phyloP scores from a whole-genome alignment of 2,329 filamentous ascomycete genomes.

The Ophiocordyceps camponoti-leonardi region DNA sequence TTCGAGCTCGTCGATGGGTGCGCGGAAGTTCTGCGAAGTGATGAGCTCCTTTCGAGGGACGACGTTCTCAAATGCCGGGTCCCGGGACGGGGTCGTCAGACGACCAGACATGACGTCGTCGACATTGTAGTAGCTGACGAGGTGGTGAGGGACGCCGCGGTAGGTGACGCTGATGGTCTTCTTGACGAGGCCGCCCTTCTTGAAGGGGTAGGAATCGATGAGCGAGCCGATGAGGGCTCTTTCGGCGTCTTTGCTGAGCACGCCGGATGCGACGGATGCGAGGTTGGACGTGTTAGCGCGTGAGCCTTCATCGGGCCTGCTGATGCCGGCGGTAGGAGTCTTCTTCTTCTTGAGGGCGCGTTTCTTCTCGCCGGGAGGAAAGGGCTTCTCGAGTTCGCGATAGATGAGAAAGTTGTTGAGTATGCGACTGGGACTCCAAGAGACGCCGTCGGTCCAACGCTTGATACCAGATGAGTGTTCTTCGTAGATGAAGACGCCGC shows the following conservation, averaged over 20 bases:
- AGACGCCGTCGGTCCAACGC: conserved; percentile 81
- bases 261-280: conserved; percentile 1
- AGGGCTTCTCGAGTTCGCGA: conserved; percentile 61
- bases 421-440: conserved; percentile 81
- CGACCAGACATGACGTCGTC: conserved; percentile 54
- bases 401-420: conserved; percentile 76
- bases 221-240: conserved; percentile 56
- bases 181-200: conserved; percentile 67
- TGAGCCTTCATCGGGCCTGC: conserved; percentile 14
- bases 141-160: conserved; percentile 59
- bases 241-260: conserved; percentile 13
- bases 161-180: conserved; percentile 78
- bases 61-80: conserved; percentile 20
- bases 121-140: conserved; percentile 78
- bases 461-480: conserved; percentile 84
- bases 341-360: conserved; percentile 57
- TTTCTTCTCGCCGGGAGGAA: conserved; percentile 73
- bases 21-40: conserved; percentile 47
- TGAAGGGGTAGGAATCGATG: conserved; percentile 82
- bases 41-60: conserved; percentile 40
- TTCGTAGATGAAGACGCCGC: conserved; percentile 82
- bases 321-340: conserved; percentile 15
- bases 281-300: conserved; percentile 7
- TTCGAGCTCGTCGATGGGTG: conserved; percentile 45
- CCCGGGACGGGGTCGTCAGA: conserved; percentile 40